A percentile compares a stretch with the other conserved stretches of the same genome.
Conservation (phyloP, 352 stramenopile species). For the Phytopythium litorale region DNA sequence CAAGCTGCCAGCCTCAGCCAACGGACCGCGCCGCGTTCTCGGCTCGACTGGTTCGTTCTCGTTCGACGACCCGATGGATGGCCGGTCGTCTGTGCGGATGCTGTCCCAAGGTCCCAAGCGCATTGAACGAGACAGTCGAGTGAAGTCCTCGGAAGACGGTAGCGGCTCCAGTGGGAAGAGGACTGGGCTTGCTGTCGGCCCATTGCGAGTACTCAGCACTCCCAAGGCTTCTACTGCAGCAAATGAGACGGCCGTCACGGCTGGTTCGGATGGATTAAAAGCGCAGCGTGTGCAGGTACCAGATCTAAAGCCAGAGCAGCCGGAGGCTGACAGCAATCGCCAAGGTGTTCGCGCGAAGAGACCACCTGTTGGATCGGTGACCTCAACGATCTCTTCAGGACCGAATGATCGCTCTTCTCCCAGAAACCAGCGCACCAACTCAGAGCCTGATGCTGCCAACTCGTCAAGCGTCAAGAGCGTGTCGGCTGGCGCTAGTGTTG, state of each 20-base stretch:
- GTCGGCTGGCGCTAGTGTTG: neutral
- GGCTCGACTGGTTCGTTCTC: conserved; percentile 7
- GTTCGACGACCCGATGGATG: conserved; percentile 5
- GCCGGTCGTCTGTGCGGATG: conserved; percentile 18
- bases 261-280: conserved; percentile 15
- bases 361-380: neutral
- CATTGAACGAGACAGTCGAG: conserved; percentile 27
- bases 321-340: neutral
- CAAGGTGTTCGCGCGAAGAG: neutral
- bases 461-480: neutral
- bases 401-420: neutral
- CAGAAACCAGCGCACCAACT: neutral
- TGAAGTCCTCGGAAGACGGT: conserved; percentile 22
- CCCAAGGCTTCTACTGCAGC: conserved; percentile 19
- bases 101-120: conserved; percentile 38
- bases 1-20: conserved; percentile 3
- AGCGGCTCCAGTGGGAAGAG: conserved; percentile 5
- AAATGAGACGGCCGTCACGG: conserved; percentile 27
- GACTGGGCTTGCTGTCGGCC: conserved; percentile 17
- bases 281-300: conserved; percentile 1
- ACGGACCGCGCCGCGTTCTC: conserved; percentile 24
- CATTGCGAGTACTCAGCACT: conserved; percentile 33
- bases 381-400: neutral
- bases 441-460: neutral
- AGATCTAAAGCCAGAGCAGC: neutral